phyloP scores from a whole-genome alignment of 2,329 filamentous ascomycete genomes.

The Pseudophaeomoniella oleicola region DNA sequence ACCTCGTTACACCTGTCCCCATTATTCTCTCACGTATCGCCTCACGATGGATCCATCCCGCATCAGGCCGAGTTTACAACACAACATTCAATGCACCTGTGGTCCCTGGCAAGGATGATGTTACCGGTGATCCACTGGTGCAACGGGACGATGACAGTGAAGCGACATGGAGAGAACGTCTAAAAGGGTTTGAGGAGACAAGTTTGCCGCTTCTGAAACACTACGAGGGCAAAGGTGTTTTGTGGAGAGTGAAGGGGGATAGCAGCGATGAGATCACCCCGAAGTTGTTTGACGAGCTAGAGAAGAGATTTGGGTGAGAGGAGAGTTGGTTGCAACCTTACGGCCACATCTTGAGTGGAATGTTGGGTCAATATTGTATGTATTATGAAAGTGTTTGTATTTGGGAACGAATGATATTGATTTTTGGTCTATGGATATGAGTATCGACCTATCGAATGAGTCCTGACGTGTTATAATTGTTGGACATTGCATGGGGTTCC shows the following conservation, averaged over 20 bases:
- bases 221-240: constrained; percentile 68
- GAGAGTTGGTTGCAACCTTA: background rate
- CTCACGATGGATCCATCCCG: constrained; percentile 84
- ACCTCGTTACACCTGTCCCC: constrained; percentile 67
- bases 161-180: constrained; percentile 66
- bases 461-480: too few species aligned
- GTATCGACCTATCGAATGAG: too few species aligned
- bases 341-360: background rate
- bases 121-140: constrained; percentile 75
- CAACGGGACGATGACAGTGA: constrained; percentile 77
- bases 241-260: constrained; percentile 77
- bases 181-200: constrained; percentile 75
- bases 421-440: too few species aligned
- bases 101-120: constrained; percentile 66
- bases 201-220: constrained; percentile 75
- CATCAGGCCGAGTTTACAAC: constrained; percentile 88
- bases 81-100: constrained; percentile 80
- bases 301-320: constrained; percentile 49
- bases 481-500: too few species aligned
- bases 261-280: constrained; percentile 92
- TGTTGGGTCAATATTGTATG: too few species aligned
- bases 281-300: constrained; percentile 72
- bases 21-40: constrained; percentile 84
- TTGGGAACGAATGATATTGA: too few species aligned
- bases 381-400: background rate